phyloP scores from a whole-genome alignment of 208 protist genomes.

The Polymyxa betae region DNA sequence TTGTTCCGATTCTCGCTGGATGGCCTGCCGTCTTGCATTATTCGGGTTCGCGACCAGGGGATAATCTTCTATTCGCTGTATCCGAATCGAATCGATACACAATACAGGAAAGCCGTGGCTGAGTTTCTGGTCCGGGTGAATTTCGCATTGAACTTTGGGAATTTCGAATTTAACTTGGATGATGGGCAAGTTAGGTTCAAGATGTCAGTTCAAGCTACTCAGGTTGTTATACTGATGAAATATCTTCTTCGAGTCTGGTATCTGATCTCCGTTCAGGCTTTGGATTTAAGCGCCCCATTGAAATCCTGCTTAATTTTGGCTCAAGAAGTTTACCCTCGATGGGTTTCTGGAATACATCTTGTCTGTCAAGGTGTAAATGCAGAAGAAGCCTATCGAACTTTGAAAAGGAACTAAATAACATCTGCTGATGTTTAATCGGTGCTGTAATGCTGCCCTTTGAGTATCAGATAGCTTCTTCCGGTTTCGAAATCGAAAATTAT shows the following conservation, averaged over 20 bases:
- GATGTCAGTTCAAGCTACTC: conserved; percentile 48
- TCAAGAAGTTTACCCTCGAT: conserved; percentile 40
- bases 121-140: conserved; percentile 46
- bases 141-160: conserved; percentile 46
- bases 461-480: background rate
- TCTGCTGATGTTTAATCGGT: no score
- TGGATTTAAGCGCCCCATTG: background rate
- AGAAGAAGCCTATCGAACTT: conserved; percentile 22
- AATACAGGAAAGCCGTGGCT: background rate
- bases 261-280: background rate
- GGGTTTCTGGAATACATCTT: background rate
- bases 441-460: background rate
- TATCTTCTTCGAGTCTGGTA: background rate
- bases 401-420: background rate
- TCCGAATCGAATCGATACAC: background rate
- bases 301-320: conserved; percentile 32
- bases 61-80: conserved; percentile 4
- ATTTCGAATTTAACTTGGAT: conserved; percentile 49
- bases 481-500: background rate
- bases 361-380: background rate
- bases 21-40: conserved; percentile 39
- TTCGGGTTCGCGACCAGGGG: conserved; percentile 34
- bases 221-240: background rate
- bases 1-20: conserved; percentile 40
- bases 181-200: conserved; percentile 41